These are phyloP conservation scores for Polytolypa hystricis DNA, from an alignment of 2,329 filamentous ascomycete genomes.

Conservation along the genomic window DNA sequence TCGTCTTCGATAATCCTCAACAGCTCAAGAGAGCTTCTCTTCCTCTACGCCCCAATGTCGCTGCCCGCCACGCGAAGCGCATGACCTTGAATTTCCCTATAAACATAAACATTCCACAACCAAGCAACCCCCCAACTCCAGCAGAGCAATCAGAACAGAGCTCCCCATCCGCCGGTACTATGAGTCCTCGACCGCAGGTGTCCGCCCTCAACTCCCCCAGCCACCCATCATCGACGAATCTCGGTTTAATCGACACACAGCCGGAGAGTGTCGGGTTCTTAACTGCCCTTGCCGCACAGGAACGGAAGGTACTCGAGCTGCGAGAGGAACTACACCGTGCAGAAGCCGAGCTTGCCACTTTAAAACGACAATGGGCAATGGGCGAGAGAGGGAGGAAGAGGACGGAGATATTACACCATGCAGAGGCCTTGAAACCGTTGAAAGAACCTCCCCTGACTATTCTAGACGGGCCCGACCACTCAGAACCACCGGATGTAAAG, in stretches of 20 bases:
- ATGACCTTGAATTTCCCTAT: constrained; percentile 39
- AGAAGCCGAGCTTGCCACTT: constrained; percentile 59
- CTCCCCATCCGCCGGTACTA: constrained; percentile 21
- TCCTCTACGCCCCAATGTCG: constrained; percentile 23
- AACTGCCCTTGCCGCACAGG: constrained; percentile 82
- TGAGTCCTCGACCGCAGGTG: constrained; percentile 24
- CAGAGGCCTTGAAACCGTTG: constrained; percentile 49
- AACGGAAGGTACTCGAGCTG: constrained; percentile 79
- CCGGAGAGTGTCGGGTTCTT: constrained; percentile 59
- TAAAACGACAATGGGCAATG: constrained; percentile 75
- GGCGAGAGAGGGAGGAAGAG: constrained; percentile 69
- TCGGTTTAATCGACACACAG: constrained; percentile 18
- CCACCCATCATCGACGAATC: constrained; percentile 14
- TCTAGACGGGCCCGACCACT: constrained; percentile 7
- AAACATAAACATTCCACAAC: constrained; percentile 27
- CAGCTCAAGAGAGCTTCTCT: constrained; percentile 20
- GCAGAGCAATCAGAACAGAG: constrained; percentile 15
- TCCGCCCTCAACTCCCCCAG: constrained; percentile 23
- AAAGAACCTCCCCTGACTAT: constrained; percentile 25
- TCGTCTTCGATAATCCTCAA: constrained; percentile 2
- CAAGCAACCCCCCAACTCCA: constrained; percentile 9
- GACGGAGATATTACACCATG: constrained; percentile 49
- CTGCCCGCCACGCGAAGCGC: constrained; percentile 33
- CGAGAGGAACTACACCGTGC: constrained; percentile 80
- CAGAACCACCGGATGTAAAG: constrained; percentile 15